Percentiles rank a stretch among this genome's conserved stretches.
Evolutionary conservation across 139 green algal genomes (phyloP).

Genomic region (Picochlorum sp.): DNA sequence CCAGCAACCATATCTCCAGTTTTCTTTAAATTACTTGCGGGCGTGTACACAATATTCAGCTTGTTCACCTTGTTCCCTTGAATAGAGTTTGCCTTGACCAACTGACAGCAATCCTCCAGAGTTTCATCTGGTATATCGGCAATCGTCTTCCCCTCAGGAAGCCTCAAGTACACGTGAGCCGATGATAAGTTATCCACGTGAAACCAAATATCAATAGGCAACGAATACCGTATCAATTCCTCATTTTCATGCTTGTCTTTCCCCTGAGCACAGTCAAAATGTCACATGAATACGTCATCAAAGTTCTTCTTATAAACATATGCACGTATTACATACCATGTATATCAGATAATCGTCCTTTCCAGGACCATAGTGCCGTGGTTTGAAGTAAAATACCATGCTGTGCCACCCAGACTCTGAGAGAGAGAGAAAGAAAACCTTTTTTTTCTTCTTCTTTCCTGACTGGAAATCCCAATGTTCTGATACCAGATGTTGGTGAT

Average conservation of each 20-base stretch:
- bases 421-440: too few relatives aligned
- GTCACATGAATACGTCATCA: not conserved
- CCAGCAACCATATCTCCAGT: constrained; percentile 59
- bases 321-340: constrained; percentile 49
- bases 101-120: constrained; percentile 82
- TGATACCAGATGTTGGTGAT: not conserved
- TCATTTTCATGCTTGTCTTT: constrained; percentile 93
- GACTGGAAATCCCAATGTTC: too few relatives aligned
- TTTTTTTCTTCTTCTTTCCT: too few relatives aligned
- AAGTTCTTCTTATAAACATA: not conserved
- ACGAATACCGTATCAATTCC: constrained; percentile 44
- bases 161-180: constrained; percentile 92
- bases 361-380: constrained; percentile 39
- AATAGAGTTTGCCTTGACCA: constrained; percentile 97
- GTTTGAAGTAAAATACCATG: constrained; percentile 88
- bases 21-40: constrained; percentile 89
- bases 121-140: constrained; percentile 72
- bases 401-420: not conserved
- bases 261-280: constrained; percentile 23
- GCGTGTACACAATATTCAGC: constrained; percentile 86
- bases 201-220: constrained; percentile 73
- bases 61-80: constrained; percentile 68
- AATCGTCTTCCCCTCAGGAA: constrained; percentile 52
- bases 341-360: constrained; percentile 78
- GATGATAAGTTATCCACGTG: constrained; percentile 92